Evolutionary conservation across 805 yeast genomes (phyloP), one percentile per base, ranked within the genome.

Genomic region (Priceomyces carsonii): DNA sequence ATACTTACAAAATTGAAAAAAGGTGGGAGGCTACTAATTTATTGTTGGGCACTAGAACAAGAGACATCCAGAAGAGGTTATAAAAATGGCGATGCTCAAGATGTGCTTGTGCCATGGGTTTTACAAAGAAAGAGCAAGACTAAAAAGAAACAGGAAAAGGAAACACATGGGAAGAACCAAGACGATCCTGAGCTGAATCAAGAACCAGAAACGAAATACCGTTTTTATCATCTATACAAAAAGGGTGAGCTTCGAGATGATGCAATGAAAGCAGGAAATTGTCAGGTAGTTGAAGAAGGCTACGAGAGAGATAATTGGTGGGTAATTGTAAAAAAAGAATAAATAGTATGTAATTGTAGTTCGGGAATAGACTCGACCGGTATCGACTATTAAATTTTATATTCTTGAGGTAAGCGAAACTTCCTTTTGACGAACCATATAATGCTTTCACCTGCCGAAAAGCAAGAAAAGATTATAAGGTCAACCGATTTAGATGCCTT

Each of bases 1-100:
- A 81, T 90, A 2, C 54, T 93, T 24, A 60, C 79, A 14, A 76
- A 76, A 39, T 56, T 93, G 35, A 68, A 57, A 26, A 36, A 44
- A 0, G 79, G 79, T 0, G 96, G 95, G 1, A 75, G 72, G 34
- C 85, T 87, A 0, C 63, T 93, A 49, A 75, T 93, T 6, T 93
- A 91, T 57, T 95, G 95, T 34, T 93, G 99, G 99, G 99, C 99
- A 0, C 61, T 93, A 34, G 99, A 93, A 46, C 99, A 93, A 58
- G 85, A 82, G 38, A 73, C 70, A 16, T 85, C 95, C 0, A 71
- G 97, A 47, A 72, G 98, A 49, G 98, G 98, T 0, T 93, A 88
- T 63, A 81, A 84, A 45, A 90, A 80, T 47, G 95, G 95, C 8
- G 89, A 84, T 78, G 89, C 85, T 35, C 98, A 87, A 56, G 99